Percentiles rank a stretch among this genome's conserved stretches.
These are phyloP conservation scores for Xylariaceae sp. DNA, from an alignment of 2,329 filamentous ascomycete genomes.

Conservation along the genomic window DNA sequence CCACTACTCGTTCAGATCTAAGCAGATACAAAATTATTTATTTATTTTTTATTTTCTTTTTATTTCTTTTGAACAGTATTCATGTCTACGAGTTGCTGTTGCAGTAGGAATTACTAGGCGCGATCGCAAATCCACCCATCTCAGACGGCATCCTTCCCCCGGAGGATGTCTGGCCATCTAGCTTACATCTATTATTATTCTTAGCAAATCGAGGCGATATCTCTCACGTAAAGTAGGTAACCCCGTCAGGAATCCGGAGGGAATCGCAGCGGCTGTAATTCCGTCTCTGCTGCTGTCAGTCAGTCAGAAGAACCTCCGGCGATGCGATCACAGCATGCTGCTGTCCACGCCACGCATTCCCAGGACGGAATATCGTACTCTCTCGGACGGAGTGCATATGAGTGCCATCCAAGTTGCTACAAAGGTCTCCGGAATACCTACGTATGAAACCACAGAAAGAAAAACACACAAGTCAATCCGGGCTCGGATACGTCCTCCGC, in stretches of 20 bases:
- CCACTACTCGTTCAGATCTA: not conserved
- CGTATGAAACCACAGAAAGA: too few species aligned
- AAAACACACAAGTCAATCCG: not conserved
- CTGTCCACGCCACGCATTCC: not conserved
- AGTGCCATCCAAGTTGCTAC: not conserved
- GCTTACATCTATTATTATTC: not conserved
- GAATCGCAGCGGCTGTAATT: too few species aligned
- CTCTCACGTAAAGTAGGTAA: too few species aligned
- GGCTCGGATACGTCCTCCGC: constrained; percentile 1
- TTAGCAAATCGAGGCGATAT: not conserved
- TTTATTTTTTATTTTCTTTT: too few species aligned
- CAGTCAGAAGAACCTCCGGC: not conserved
- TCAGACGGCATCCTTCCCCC: not conserved
- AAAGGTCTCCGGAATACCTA: too few species aligned
- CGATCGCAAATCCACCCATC: not conserved
- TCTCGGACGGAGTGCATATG: not conserved
- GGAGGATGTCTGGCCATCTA: constrained; percentile 1
- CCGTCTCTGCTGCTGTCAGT: too few species aligned
- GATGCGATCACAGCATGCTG: not conserved
- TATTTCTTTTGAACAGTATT: not conserved
- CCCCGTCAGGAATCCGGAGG: too few species aligned
- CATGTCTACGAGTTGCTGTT: not conserved
- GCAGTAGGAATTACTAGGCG: not conserved
- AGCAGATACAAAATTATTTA: too few species aligned
- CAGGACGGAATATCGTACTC: not conserved